These are phyloP conservation scores for Hypoxylon sp. DNA, from an alignment of 2,329 filamentous ascomycete genomes.

Conservation along the genomic window DNA sequence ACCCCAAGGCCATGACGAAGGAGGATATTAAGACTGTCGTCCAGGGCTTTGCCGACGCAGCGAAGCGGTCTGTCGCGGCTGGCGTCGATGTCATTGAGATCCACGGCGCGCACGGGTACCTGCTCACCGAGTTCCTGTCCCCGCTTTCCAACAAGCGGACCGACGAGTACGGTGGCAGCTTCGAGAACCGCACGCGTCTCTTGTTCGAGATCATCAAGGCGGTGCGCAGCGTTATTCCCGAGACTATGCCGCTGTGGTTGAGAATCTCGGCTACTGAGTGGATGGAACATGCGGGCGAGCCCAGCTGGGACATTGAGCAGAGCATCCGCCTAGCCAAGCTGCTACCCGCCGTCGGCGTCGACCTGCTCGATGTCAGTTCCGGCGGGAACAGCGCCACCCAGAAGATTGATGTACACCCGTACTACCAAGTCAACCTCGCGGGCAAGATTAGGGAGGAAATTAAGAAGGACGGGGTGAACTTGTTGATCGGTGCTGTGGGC, in stretches of 20 bases:
- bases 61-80: conserved; percentile 68
- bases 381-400: conserved; percentile 77
- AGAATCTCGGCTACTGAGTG: conserved; percentile 74
- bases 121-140: conserved; percentile 61
- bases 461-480: conserved; percentile 58
- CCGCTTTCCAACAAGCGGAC: conserved; percentile 59
- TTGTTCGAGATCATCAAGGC: conserved; percentile 67
- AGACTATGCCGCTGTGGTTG: conserved; percentile 68
- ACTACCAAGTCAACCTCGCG: conserved; percentile 82
- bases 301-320: conserved; percentile 77
- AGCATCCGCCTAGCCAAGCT: conserved; percentile 75
- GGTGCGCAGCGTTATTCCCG: conserved; percentile 66
- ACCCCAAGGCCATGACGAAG: conserved; percentile 64
- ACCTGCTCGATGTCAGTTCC: conserved; percentile 85
- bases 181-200: conserved; percentile 75
- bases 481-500: conserved; percentile 82
- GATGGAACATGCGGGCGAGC: conserved; percentile 63
- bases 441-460: conserved; percentile 77
- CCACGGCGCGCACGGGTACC: conserved; percentile 64
- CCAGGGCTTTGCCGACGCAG: conserved; percentile 68
- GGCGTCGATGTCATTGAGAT: conserved; percentile 65
- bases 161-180: conserved; percentile 72
- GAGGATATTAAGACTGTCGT: conserved; percentile 66
- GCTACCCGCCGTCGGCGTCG: conserved; percentile 80
- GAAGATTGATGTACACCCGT: conserved; percentile 71